Evolutionary conservation across 1,284 basidiomycete genomes (phyloP).

Genomic region (Rhizopogon parksii): DNA sequence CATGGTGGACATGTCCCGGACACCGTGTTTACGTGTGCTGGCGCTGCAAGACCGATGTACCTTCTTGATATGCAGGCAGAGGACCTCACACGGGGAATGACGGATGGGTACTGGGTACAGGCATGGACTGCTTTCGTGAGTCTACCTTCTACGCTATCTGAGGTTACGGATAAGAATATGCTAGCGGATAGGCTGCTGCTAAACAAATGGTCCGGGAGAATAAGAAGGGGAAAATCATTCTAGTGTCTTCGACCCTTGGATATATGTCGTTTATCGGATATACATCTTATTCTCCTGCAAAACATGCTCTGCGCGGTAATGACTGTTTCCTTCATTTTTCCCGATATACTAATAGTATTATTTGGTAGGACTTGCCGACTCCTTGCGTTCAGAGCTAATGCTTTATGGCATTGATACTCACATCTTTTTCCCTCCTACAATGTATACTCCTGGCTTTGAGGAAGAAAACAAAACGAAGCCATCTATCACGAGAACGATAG

Average conservation of each 20-base stretch:
- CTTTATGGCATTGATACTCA: conserved; percentile 80
- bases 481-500: conserved; percentile 71
- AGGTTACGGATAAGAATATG: not conserved
- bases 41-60: conserved; percentile 50
- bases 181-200: conserved; percentile 48
- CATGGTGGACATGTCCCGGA: conserved; percentile 50
- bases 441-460: conserved; percentile 75
- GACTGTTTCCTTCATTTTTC: conserved; percentile 9
- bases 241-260: conserved; percentile 79
- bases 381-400: conserved; percentile 75
- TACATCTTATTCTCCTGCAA: conserved; percentile 80
- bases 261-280: conserved; percentile 83
- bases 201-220: conserved; percentile 63
- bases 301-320: conserved; percentile 82
- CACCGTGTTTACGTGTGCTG: conserved; percentile 65
- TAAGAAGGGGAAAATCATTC: conserved; percentile 64
- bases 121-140: conserved; percentile 76
- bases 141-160: conserved; percentile 4
- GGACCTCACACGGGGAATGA: conserved; percentile 48
- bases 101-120: conserved; percentile 62
- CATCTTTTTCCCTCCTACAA: conserved; percentile 84
- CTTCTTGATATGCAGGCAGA: conserved; percentile 53
- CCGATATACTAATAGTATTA: not conserved
- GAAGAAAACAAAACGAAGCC: conserved; percentile 84
- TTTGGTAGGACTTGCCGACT: conserved; percentile 75